Conservation (phyloP, 1,139 yeast species). For the Sugiyamaella sp. region DNA sequence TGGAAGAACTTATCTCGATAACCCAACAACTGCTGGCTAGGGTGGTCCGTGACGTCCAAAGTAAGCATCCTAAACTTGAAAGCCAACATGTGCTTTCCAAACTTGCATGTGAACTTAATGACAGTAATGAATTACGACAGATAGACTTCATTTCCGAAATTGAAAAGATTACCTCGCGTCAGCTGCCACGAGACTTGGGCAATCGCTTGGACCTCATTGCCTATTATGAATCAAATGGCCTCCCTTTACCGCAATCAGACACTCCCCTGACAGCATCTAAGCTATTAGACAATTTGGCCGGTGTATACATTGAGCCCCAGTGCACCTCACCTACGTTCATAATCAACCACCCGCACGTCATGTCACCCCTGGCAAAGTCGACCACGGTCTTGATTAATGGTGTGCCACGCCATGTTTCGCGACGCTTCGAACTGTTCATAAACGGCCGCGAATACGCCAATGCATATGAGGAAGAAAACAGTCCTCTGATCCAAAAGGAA, state of each 20-base stretch:
- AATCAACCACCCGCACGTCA: conserved; percentile 77
- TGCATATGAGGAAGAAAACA: conserved; percentile 96
- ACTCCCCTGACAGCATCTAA: conserved; percentile 50
- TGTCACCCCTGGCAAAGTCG: conserved; percentile 90
- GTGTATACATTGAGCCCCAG: conserved; percentile 65
- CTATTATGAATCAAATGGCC: conserved; percentile 53
- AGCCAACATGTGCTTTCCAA: conserved; percentile 17
- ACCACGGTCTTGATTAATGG: conserved; percentile 39
- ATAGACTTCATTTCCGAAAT: conserved; percentile 56
- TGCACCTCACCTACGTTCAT: conserved; percentile 68
- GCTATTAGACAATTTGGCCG: conserved; percentile 67
- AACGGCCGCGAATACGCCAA: conserved; percentile 81
- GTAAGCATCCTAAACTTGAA: conserved; percentile 27
- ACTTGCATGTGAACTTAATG: conserved; percentile 18
- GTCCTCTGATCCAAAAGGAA: conserved; percentile 69
- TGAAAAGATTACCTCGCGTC: conserved; percentile 47
- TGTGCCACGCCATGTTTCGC: conserved; percentile 51
- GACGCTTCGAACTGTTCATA: conserved; percentile 83
- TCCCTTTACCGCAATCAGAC: conserved; percentile 42
- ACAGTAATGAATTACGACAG: conserved; percentile 31
- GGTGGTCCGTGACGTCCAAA: conserved; percentile 22
- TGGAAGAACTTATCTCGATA: conserved; percentile 65
- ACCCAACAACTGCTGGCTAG: conserved; percentile 43
- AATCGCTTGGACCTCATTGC: conserved; percentile 31
- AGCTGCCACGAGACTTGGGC: conserved; percentile 46